These are phyloP conservation scores for Exophiala sideris DNA, from an alignment of 2,329 filamentous ascomycete species.

Conservation along the genomic window DNA sequence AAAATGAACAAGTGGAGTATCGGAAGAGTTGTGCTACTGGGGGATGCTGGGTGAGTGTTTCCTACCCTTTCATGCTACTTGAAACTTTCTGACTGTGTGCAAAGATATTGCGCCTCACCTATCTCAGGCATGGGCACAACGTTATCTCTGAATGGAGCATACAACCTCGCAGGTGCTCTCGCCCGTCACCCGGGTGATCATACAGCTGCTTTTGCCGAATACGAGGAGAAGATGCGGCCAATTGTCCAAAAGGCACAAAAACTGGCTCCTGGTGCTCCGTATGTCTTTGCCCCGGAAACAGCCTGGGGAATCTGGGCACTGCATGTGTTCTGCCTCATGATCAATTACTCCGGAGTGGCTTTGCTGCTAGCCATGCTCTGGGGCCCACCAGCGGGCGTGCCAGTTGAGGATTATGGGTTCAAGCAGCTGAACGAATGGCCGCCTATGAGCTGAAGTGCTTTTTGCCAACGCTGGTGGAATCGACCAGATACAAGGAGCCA, in stretches of 20 bases:
- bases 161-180: slow-evolving; percentile 19
- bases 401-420: slow-evolving; percentile 31
- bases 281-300: slow-evolving; percentile 19
- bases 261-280: slow-evolving; percentile 28
- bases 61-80: background rate
- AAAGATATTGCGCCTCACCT: slow-evolving; percentile 17
- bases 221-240: slow-evolving; percentile 29
- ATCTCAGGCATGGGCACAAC: slow-evolving; percentile 24
- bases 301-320: slow-evolving; percentile 26
- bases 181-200: slow-evolving; percentile 1
- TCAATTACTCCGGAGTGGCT: slow-evolving; percentile 6
- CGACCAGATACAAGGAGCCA: too few species aligned
- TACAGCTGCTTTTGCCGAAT: slow-evolving; percentile 26
- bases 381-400: slow-evolving; percentile 28
- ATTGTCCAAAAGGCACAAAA: slow-evolving; percentile 28
- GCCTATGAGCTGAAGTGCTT: background rate
- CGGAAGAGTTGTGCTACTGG: slow-evolving; percentile 28
- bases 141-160: slow-evolving; percentile 16
- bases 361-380: slow-evolving; percentile 20
- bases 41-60: slow-evolving; percentile 13
- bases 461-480: background rate
- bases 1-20: slow-evolving; percentile 34
- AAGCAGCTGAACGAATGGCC: slow-evolving; percentile 16
- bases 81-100: background rate
- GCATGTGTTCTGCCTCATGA: slow-evolving; percentile 5